These are phyloP conservation scores for Trichoderma polysporum DNA, from an alignment of 2,329 filamentous ascomycete genomes.

Conservation along the genomic window DNA sequence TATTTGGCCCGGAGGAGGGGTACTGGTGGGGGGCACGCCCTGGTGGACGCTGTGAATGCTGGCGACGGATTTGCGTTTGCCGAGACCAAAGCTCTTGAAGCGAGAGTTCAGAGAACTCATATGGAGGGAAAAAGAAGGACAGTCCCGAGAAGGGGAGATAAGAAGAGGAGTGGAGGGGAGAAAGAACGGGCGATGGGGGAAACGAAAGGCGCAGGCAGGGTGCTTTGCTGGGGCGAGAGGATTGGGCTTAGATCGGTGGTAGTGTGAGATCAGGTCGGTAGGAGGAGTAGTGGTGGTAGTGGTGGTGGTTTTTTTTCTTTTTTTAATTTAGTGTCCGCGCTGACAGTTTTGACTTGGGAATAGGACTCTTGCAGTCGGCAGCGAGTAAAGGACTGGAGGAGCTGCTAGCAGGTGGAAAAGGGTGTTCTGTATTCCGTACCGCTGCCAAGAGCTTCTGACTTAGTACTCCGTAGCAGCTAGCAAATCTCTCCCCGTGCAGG, in stretches of 20 bases:
- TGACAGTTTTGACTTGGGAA: not conserved
- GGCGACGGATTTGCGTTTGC: slow-evolving; percentile 72
- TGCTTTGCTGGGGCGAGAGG: slow-evolving; percentile 15
- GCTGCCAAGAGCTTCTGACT: no score
- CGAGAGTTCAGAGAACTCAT: slow-evolving; percentile 81
- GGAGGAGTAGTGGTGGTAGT: not conserved
- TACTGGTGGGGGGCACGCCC: slow-evolving; percentile 36
- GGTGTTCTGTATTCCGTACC: no score
- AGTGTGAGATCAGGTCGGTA: slow-evolving; percentile 7
- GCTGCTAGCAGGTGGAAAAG: no score
- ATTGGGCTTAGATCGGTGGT: slow-evolving; percentile 18
- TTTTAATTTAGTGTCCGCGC: not conserved
- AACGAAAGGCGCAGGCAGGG: slow-evolving; percentile 14
- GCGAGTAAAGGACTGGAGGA: not conserved
- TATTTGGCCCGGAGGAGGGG: slow-evolving; percentile 49
- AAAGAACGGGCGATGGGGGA: slow-evolving; percentile 18
- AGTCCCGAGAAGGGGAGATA: slow-evolving; percentile 21
- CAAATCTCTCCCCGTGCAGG: no score
- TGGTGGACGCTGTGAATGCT: slow-evolving; percentile 55
- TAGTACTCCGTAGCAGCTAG: no score
- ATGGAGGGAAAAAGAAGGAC: slow-evolving; percentile 35
- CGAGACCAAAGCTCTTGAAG: slow-evolving; percentile 77
- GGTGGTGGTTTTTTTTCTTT: not conserved
- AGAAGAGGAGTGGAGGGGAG: slow-evolving; percentile 28
- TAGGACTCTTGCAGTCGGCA: not conserved